Evolutionary conservation across 495 filamentous ascomycete genomes (phyloP).

Genomic region (Aspergillus funiculosus): DNA sequence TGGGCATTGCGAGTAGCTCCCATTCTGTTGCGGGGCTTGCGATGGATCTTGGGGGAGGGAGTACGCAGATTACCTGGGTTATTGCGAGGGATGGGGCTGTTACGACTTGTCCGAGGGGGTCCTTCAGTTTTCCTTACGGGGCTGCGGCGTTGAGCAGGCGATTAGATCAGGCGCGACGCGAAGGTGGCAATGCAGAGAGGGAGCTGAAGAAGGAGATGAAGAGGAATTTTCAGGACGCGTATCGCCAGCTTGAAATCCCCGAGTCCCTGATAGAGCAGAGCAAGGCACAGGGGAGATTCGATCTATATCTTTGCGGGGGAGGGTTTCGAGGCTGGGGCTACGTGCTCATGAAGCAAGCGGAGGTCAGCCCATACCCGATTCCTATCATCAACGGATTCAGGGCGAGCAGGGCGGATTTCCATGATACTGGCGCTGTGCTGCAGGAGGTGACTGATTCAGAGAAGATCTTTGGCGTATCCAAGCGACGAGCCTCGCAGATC

Average conservation of each 20-base stretch:
- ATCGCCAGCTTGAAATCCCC: slow-evolving; percentile 50
- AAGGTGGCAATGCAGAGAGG: slow-evolving; percentile 20
- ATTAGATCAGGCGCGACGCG: slow-evolving; percentile 38
- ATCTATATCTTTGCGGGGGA: slow-evolving; percentile 75
- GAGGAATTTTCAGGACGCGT: slow-evolving; percentile 52
- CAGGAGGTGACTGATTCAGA: slow-evolving; percentile 31
- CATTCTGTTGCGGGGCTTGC: slow-evolving; percentile 58
- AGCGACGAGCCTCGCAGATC: slow-evolving; percentile 69
- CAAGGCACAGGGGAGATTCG: slow-evolving; percentile 45
- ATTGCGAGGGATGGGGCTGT: slow-evolving; percentile 47
- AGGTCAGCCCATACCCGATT: slow-evolving; percentile 70
- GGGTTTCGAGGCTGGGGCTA: slow-evolving; percentile 87
- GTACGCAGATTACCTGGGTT: slow-evolving; percentile 82
- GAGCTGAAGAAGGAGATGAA: slow-evolving; percentile 51
- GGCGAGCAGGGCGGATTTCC: slow-evolving; percentile 54
- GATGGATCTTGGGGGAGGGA: slow-evolving; percentile 85
- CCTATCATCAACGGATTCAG: slow-evolving; percentile 75
- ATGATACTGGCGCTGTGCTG: slow-evolving; percentile 51
- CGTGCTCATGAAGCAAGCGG: slow-evolving; percentile 63
- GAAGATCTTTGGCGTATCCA: slow-evolving; percentile 71
- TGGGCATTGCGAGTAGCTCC: slow-evolving; percentile 73
- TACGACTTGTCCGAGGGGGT: slow-evolving; percentile 37
- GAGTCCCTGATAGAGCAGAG: slow-evolving; percentile 36
- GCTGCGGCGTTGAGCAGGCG: slow-evolving; percentile 67
- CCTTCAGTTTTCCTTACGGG: slow-evolving; percentile 69